Base-by-base conservation (phyloP, 2,329 filamentous ascomycete genomes). In the Periconia sp. region DNA sequence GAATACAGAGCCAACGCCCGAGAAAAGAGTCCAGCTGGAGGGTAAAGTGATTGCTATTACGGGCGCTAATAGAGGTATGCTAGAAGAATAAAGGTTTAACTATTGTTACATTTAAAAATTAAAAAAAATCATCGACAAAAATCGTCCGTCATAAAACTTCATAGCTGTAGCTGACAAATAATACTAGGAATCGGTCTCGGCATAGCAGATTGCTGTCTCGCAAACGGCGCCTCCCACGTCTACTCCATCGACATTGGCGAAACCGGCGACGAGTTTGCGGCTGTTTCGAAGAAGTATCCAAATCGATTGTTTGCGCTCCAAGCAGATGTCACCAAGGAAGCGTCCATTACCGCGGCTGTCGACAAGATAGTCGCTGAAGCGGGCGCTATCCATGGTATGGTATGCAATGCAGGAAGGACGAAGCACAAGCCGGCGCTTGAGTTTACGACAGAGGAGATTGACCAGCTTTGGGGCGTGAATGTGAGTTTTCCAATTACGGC, bases 401-500 rank as follows among this genome's bases (percentile, higher is more conserved):
- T 79, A 2, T 72, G 70, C 17, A 79, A 80, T 45, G 77, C 77
- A 0, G 77, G 77, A 11, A 62, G 73, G 11, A 80, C 77, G 10
- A 77, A 79, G 52, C 78, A 80, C 50, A 78, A 79, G 54, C 59
- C 76, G 2, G 77, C 77, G 0, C 59, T 79, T 5, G 75, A 80
- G 17, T 80, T 77, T 35, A 77, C 73, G 1, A 71, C 66, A 0
- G 74, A 75, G 40, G 74, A 78, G 42, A 73, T 78, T 25, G 68
- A 76, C 43, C 59, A 65, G 9, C 48, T 78, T 3, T 78, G 73
- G 50, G 65, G 64, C 24, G 66, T 77, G 0, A 77, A 77, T 43
- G 63, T 59, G 23, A 39, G 51, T 40, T 12, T 31, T 40, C 8
- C 15, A 24, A 6, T 9, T n/a, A 3, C 11, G 13, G 13, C 15